Base-by-base conservation (phyloP, 352 stramenopile genomes). In the Pythium oligandrum region DNA sequence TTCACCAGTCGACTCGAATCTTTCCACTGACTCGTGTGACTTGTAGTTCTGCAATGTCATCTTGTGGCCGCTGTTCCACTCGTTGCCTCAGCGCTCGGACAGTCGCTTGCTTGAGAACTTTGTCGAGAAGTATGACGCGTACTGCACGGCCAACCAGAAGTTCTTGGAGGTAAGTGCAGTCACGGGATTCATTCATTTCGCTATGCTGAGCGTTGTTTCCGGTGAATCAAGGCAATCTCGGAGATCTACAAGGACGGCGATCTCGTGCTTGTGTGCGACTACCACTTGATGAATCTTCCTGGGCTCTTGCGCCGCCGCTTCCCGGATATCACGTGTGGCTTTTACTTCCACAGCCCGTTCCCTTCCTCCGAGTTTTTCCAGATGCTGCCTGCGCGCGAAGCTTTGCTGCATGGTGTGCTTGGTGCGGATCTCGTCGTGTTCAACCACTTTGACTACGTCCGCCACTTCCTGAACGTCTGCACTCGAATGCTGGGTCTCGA, bases 51-150 rank as follows among this genome's bases (percentile, higher is more conserved):
- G 85, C 69, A 95, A 96, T 53, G 84, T 88, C 48, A 83, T 96
- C 49, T 66, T 96, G 3, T 96, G 88, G 88, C 88, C 86, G 50
- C 73, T 96, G 0, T 95, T 96, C 56, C 88, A 96, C 60, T 96
- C 90, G 51, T 68, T 96, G 4, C 84, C 87, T 35, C 79, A 86
- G 50, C 78, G 87, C 10, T 78, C 75, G 2, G 80, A 91, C 66
- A 84, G 63, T 44, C 73, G 74, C 0, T 46, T 89, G 46, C 66
- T 89, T 11, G 78, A 89, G 55, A 89, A 93, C 60, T 96, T 96
- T 59, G 72, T 71, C 8, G 83, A 91, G 44, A 90, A 86, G 36
- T 96, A 90, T 63, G 81, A 95, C 50, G 80, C 86, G 40, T 96
- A 96, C 64, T 89, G 79, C 66, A 75, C 70, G 6, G 86, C 81